Evolutionary conservation across 2,329 filamentous ascomycete genomes (phyloP), one percentile per base, ranked within the genome.

Genomic region (Exophiala sideris): DNA sequence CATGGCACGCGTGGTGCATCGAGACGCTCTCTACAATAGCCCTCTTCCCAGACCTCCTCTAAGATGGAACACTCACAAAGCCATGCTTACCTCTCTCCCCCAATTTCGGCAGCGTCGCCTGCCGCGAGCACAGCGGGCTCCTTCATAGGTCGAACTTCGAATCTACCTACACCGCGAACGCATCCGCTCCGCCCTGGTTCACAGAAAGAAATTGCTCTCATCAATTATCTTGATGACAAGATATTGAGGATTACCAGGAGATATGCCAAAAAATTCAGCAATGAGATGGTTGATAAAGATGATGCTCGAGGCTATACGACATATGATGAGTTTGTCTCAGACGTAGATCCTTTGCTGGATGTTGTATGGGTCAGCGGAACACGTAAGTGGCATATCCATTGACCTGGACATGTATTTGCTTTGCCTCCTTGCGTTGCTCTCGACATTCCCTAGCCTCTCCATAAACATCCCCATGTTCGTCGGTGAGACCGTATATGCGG

Each of bases 281-380:
- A 58, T 49, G 62, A 44, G 64, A 64, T 14, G 58, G 32, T 50
- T 12, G 50, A 60, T 67, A 24, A 63, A 59, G 73, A 73, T 46
- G 67, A 70, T 11, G 72, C 73, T 3, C 68, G 71, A 33, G 81
- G 81, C 1, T 87, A 86, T 59, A 73, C 76, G 50, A 81, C 72
- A 48, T 88, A 92, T 68, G 77, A 75, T 46, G 86, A 91, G 65
- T 80, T 90, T 3, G 89, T 83, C 50, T 81, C 76, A 52, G 90
- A 96, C 65, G 70, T 95, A 1, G 87, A 91, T 52, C 78, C 79
- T 5, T 68, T 96, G 10, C 73, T 95, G 12, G 87, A 95, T 68
- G 80, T 95, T 6, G 72, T 96, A 4, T 97, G 92, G 92, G 80
- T 89, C 18, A 89, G 86, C 29, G 89, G 88, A 8, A 96, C 91